Evolutionary conservation across 495 filamentous ascomycete genomes (phyloP), one percentile per base, ranked within the genome.

Genomic region (Neurospora tetrasperma): DNA sequence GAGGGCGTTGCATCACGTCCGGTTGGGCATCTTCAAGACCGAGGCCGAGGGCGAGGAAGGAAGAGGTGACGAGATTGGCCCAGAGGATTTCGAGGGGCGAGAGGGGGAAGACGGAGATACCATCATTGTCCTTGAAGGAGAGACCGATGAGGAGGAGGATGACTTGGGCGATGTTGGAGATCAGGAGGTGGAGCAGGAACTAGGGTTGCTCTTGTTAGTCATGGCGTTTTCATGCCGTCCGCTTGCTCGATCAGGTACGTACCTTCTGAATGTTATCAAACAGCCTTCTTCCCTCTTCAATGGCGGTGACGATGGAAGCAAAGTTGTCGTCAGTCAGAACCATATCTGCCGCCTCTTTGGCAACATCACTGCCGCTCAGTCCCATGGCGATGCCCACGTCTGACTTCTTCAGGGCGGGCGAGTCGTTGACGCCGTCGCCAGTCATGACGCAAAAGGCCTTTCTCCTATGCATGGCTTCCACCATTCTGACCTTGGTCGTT

Each of bases 381-480:
- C 92, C 92, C 92, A 94, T 94, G 38, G 92, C 93, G 71, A 96
- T 96, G 42, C 93, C 93, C 9, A 94, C 91, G 76, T 94, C 92
- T 2, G 92, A 90, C 59, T 88, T 86, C 71, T 90, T 91, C n/a
- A 96, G 83, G 4, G 90, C 90, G 0, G 93, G 93, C 1, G 92
- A 91, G 75, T 96, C 93, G 75, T 96, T 96, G 69, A 96, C 93
- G 10, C 93, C 92, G 78, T 96, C 93, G 16, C 93, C 88, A n/a
- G 87, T 90, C 87, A 90, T 90, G 71, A 86, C 86, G 78, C 86
- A 88, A 73, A 85, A 90, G 42, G 82, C 80, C n/a, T 85, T 84
- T 3, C 90, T 85, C 40, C 90, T 86, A 72, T 90, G 89, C 39
- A 93, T 85, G 31, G 89, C 88, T 74, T 90, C 88, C 69, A 93